phyloP scores from a whole-genome alignment of 2,329 filamentous ascomycete species.

The Cryphonectria radicalis region DNA sequence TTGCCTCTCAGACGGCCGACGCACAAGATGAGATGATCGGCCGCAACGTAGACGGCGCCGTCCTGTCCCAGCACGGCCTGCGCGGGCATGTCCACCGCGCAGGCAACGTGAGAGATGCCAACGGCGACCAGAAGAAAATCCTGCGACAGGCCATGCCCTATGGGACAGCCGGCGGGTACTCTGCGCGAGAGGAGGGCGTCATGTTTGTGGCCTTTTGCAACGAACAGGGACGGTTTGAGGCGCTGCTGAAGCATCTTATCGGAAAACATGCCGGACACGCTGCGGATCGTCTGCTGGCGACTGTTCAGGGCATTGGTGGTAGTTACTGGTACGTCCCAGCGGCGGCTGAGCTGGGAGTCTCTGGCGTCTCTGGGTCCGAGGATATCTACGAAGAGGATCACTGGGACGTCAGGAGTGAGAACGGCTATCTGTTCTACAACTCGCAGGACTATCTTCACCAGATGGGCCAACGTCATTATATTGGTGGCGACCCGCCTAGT shows the following conservation, averaged over 20 bases:
- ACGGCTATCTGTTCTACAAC: slow-evolving; percentile 23
- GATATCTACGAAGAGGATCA: slow-evolving; percentile 19
- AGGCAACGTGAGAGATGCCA: slow-evolving; percentile 16
- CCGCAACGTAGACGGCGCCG: slow-evolving; percentile 21
- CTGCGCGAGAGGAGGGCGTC: slow-evolving; percentile 12
- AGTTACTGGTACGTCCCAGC: slow-evolving; percentile 23
- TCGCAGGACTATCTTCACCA: slow-evolving; percentile 20
- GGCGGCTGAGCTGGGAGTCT: slow-evolving; percentile 15
- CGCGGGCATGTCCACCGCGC: slow-evolving; percentile 20
- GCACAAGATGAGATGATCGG: slow-evolving; percentile 20
- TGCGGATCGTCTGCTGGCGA: not conserved
- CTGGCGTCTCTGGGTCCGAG: not conserved
- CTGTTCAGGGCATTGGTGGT: slow-evolving; percentile 13
- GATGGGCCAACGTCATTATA: slow-evolving; percentile 14
- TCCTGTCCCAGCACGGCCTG: slow-evolving; percentile 21
- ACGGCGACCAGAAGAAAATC: slow-evolving; percentile 23
- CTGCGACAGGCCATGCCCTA: slow-evolving; percentile 23
- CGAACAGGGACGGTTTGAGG: slow-evolving; percentile 19
- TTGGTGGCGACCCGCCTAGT: slow-evolving; percentile 17
- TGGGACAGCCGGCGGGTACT: not conserved
- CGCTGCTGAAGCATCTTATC: slow-evolving; percentile 14
- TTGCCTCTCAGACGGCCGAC: slow-evolving; percentile 13
- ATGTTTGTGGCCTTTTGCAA: slow-evolving; percentile 26
- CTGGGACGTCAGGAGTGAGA: slow-evolving; percentile 11
- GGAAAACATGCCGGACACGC: not conserved